phyloP scores from a whole-genome alignment of 192 early-diverging fungal genomes.

The Coemansia sp. region DNA sequence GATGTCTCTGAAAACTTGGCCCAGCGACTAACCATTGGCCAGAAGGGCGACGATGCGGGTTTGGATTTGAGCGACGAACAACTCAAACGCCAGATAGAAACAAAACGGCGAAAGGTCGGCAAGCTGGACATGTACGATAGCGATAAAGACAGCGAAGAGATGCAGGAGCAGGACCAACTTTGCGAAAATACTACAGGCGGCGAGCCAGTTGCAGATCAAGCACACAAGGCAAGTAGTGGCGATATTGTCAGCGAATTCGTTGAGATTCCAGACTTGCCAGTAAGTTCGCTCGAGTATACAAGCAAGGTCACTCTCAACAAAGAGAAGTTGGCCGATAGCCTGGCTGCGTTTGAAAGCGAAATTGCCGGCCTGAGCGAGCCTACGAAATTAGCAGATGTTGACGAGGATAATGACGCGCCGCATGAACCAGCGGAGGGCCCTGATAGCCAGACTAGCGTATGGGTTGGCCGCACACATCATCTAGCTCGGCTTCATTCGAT shows the following conservation, averaged over 20 bases:
- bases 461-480: constrained; percentile 9
- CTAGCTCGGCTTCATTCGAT: constrained; percentile 16
- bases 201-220: not conserved
- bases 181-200: not conserved
- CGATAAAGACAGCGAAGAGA: not conserved
- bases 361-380: constrained; percentile 10
- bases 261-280: too few species aligned
- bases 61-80: not conserved
- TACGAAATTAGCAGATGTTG: too few species aligned
- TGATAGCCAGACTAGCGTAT: constrained; percentile 9
- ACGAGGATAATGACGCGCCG: not conserved
- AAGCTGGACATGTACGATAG: constrained; percentile 11
- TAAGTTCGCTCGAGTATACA: too few species aligned
- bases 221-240: too few species aligned
- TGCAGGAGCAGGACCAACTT: not conserved
- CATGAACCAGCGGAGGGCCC: not conserved
- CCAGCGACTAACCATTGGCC: not conserved
- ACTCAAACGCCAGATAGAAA: not conserved
- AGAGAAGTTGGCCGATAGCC: constrained; percentile 4
- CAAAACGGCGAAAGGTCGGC: constrained; percentile 18
- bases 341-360: constrained; percentile 23
- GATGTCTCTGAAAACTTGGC: not conserved
- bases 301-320: not conserved
- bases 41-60: not conserved
- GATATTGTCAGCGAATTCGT: too few species aligned